Conservation (phyloP, 2,329 filamentous ascomycete genomes). For the Colletotrichum cordylinicola region DNA sequence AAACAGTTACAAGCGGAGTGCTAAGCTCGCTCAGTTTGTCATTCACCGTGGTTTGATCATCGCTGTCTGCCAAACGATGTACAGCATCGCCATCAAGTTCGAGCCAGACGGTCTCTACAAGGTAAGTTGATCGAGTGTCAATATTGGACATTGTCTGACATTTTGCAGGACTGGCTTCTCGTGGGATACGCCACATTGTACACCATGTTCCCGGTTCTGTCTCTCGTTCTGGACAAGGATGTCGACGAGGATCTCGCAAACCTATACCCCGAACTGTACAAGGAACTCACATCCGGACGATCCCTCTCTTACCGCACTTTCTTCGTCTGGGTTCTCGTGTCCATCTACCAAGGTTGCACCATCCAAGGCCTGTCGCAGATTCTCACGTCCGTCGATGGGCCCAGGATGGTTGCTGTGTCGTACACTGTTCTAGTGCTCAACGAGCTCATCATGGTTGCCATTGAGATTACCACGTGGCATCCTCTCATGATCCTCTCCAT, state of each 20-base stretch:
- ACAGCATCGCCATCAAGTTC: slow-evolving; percentile 90
- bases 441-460: slow-evolving; percentile 95
- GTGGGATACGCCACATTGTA: slow-evolving; percentile 97
- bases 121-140: slow-evolving; percentile 37
- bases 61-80: slow-evolving; percentile 95
- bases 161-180: slow-evolving; percentile 81
- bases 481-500: slow-evolving; percentile 87
- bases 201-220: slow-evolving; percentile 91
- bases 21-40: slow-evolving; percentile 96
- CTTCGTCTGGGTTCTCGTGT: slow-evolving; percentile 95
- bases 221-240: slow-evolving; percentile 91
- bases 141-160: slow-evolving; percentile 24
- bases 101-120: slow-evolving; percentile 94
- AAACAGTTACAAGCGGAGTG: slow-evolving; percentile 94
- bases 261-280: slow-evolving; percentile 96
- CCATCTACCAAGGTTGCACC: slow-evolving; percentile 91
- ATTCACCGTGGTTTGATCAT: slow-evolving; percentile 98
- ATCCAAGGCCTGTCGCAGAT: slow-evolving; percentile 96
- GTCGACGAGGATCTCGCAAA: slow-evolving; percentile 94
- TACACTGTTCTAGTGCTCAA: slow-evolving; percentile 94
- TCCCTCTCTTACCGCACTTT: slow-evolving; percentile 92
- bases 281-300: slow-evolving; percentile 89
- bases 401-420: slow-evolving; percentile 84
- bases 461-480: slow-evolving; percentile 97
- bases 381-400: slow-evolving; percentile 77